Conservation (phyloP, 192 early-diverging fungal genomes). For the Gigaspora rosea region DNA sequence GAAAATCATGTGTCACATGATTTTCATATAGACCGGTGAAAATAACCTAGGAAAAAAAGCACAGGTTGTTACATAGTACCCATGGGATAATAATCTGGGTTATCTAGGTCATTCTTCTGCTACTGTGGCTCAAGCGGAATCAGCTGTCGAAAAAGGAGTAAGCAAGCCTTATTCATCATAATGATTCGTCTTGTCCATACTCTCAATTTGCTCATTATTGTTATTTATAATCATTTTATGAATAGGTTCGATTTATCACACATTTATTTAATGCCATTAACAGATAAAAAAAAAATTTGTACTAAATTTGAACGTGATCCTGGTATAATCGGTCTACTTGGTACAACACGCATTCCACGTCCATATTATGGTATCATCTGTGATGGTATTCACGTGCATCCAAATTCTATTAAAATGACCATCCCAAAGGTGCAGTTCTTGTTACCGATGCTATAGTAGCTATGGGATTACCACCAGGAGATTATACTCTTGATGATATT, state of each 20-base stretch:
- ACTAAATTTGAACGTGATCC: not conserved
- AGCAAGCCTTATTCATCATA: not conserved
- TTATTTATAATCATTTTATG: not conserved
- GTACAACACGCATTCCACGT: slow-evolving; percentile 53
- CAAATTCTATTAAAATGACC: slow-evolving; percentile 81
- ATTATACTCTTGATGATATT: slow-evolving; percentile 72
- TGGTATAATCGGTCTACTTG: slow-evolving; percentile 75
- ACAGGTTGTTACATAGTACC: no score
- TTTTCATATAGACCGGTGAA: no score
- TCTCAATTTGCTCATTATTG: not conserved
- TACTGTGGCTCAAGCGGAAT: slow-evolving; percentile 62
- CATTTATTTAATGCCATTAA: slow-evolving; percentile 88
- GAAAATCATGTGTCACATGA: no score
- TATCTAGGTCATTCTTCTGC: slow-evolving; percentile 64
- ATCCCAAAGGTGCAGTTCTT: slow-evolving; percentile 73
- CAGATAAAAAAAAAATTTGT: slow-evolving; percentile 34
- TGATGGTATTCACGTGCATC: slow-evolving; percentile 82
- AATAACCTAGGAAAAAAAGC: no score
- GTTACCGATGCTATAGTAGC: slow-evolving; percentile 85
- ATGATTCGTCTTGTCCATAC: not conserved
- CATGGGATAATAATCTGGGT: no score
- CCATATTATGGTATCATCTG: slow-evolving; percentile 86
- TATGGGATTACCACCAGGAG: slow-evolving; percentile 60
- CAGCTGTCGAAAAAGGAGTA: slow-evolving; percentile 63
- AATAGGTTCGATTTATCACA: slow-evolving; percentile 59